phyloP scores from a whole-genome alignment of 345 rosid species.

The Iberis pinnata region DNA sequence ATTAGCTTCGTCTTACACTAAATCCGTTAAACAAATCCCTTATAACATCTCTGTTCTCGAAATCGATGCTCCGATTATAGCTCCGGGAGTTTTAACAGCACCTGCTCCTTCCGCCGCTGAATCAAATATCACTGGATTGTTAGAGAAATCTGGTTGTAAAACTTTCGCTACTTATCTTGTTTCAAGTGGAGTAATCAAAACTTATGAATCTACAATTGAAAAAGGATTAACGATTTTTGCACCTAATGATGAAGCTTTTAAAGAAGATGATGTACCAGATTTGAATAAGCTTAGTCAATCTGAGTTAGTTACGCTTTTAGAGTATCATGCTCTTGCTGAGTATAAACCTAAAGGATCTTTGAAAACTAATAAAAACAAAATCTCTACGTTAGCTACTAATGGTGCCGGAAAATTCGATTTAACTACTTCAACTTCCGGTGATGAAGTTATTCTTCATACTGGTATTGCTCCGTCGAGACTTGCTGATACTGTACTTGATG shows the following conservation, averaged over 20 bases:
- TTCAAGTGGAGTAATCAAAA: conserved; percentile 70
- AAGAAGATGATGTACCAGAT: conserved; percentile 63
- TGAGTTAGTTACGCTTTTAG: conserved; percentile 60
- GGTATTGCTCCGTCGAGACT: conserved; percentile 63
- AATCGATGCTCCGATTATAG: conserved; percentile 59
- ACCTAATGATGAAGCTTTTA: conserved; percentile 84
- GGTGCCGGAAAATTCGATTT: conserved; percentile 68
- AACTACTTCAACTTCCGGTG: conserved; percentile 52
- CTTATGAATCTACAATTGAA: conserved; percentile 46
- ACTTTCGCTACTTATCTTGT: conserved; percentile 57
- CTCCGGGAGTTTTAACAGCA: conserved; percentile 54
- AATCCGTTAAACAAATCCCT: conserved; percentile 71
- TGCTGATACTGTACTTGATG: conserved; percentile 62
- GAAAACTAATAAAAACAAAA: conserved; percentile 51
- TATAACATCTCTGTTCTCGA: conserved; percentile 73
- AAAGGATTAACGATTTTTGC: conserved; percentile 85
- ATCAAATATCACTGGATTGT: conserved; percentile 59
- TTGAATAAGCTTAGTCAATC: conserved; percentile 65
- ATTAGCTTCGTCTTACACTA: conserved; percentile 65
- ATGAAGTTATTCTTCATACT: conserved; percentile 64
- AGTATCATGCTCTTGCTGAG: conserved; percentile 57
- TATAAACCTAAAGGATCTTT: conserved; percentile 64
- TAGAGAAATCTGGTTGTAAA: conserved; percentile 85
- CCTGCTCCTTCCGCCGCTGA: conserved; percentile 56
- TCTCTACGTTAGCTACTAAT: conserved; percentile 64